Percentiles rank a stretch among this genome's conserved stretches.
These are phyloP conservation scores for Penicillium antarcticum DNA, from an alignment of 495 filamentous ascomycete genomes.

Conservation along the genomic window DNA sequence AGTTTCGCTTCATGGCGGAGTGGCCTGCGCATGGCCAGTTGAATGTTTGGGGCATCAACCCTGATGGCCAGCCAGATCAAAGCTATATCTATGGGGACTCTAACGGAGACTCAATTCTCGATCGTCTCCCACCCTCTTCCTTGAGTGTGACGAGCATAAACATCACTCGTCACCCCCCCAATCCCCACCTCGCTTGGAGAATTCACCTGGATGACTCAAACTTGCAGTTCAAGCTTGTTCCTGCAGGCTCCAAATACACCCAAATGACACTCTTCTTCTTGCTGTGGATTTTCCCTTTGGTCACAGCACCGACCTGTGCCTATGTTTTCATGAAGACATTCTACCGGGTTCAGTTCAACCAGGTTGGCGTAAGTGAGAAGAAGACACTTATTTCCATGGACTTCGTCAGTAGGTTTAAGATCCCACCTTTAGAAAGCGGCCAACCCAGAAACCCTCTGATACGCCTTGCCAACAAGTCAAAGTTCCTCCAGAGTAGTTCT, in stretches of 20 bases:
- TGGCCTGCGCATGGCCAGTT: constrained; percentile 63
- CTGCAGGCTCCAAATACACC: constrained; percentile 50
- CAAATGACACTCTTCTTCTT: constrained; percentile 59
- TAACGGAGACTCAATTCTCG: constrained; percentile 58
- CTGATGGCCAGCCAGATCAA: constrained; percentile 60
- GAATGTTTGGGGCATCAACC: constrained; percentile 69
- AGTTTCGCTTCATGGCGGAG: constrained; percentile 60
- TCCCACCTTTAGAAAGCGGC: constrained; percentile 11
- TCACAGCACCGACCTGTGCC: constrained; percentile 47
- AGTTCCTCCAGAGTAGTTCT: constrained; percentile 42
- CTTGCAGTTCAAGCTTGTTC: constrained; percentile 49
- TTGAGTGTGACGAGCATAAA: constrained; percentile 55
- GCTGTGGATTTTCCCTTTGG: constrained; percentile 53
- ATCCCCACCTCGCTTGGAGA: constrained; percentile 55
- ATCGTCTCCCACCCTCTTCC: constrained; percentile 62
- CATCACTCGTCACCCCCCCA: constrained; percentile 53
- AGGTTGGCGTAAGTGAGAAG: constrained; percentile 56
- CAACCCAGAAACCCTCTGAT: constrained; percentile 28
- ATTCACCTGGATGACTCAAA: constrained; percentile 56
- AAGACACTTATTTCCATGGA: constrained; percentile 38
- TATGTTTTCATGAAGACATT: constrained; percentile 64
- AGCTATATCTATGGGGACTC: constrained; percentile 58
- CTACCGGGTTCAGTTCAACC: constrained; percentile 70
- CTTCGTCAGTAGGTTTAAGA: constrained; percentile 28
- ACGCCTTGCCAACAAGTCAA: constrained; percentile 40